phyloP scores from a whole-genome alignment of 2,329 filamentous ascomycete species.

The Botrytis medusae region DNA sequence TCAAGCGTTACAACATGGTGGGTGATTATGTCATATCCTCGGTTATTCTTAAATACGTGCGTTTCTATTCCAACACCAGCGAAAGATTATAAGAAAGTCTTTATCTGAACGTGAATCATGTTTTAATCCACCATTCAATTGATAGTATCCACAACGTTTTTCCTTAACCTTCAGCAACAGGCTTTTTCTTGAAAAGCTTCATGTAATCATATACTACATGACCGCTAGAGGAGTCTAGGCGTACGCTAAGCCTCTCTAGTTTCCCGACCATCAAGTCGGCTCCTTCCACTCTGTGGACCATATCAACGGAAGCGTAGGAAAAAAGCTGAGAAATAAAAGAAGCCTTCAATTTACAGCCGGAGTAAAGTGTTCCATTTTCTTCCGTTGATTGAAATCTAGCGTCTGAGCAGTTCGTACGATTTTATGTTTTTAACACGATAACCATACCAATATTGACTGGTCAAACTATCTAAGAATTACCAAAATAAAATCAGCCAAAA shows the following conservation, averaged over 20 bases:
- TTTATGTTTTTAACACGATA: neutral
- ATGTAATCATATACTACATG: neutral
- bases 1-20: neutral
- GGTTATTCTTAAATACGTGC: neutral
- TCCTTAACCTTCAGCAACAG: neutral
- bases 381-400: neutral
- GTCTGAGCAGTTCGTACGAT: neutral
- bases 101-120: neutral
- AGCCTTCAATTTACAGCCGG: neutral
- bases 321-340: neutral
- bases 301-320: rapidly evolving
- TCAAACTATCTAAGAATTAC: neutral
- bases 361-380: neutral
- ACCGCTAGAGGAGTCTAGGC: neutral
- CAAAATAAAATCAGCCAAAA: neutral
- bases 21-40: neutral
- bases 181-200: neutral
- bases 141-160: neutral
- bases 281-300: too few species aligned
- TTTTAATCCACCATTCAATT: neutral
- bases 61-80: neutral
- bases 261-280: neutral
- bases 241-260: neutral
- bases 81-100: neutral
- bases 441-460: neutral